These are phyloP conservation scores for Cinnamomum chago DNA, from an alignment of 164 flowering plant species.

Conservation along the genomic window DNA sequence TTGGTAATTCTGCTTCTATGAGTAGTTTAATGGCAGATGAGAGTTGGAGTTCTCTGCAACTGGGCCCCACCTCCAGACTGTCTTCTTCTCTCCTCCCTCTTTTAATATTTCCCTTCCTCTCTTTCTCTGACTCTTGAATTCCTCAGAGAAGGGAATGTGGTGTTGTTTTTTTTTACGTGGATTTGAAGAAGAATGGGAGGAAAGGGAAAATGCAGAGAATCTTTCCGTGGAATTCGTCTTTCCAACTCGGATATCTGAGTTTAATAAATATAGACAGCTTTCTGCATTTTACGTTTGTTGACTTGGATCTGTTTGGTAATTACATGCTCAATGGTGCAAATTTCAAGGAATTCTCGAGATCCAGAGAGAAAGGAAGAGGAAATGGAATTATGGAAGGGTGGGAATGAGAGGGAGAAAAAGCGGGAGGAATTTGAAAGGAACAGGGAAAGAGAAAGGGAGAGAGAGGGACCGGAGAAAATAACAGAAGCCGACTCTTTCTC, in stretches of 20 bases:
- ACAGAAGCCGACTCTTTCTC: neutral
- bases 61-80: neutral
- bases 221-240: neutral
- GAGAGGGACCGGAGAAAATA: neutral
- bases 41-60: neutral
- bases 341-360: neutral
- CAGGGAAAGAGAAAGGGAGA: neutral
- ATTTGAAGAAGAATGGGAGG: too few relatives aligned
- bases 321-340: neutral
- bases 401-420: neutral
- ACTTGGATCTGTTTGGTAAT: neutral
- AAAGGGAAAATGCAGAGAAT: neutral
- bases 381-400: neutral
- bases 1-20: neutral
- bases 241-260: neutral
- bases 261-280: neutral
- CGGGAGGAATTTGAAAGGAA: neutral
- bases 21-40: neutral
- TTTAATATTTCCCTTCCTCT: too few relatives aligned
- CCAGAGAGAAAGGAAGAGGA: neutral
- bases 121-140: too few relatives aligned
- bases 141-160: neutral
- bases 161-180: too few relatives aligned
- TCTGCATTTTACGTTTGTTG: neutral
- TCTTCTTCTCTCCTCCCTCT: neutral